Evolutionary conservation across 352 stramenopile species (phyloP).

Genomic region (Albugo laibachii): DNA sequence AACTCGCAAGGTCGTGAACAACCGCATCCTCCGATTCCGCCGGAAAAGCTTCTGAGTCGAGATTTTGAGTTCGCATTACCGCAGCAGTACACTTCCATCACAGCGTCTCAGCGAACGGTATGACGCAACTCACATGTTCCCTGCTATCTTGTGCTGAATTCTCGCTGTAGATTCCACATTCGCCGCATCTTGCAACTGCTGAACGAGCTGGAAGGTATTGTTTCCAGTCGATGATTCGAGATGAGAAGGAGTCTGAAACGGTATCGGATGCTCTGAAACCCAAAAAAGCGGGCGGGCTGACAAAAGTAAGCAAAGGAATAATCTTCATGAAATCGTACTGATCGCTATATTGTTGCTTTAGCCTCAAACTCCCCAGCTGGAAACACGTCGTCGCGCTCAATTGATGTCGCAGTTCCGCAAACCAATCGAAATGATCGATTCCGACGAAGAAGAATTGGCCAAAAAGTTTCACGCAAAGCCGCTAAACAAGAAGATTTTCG

Average conservation of each 20-base stretch:
- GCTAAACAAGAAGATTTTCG: slow-evolving; percentile 32
- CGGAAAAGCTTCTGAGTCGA: slow-evolving; percentile 12
- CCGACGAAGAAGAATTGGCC: slow-evolving; percentile 46
- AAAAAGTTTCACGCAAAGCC: slow-evolving; percentile 61
- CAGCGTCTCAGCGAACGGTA: neutral
- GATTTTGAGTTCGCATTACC: slow-evolving; percentile 9
- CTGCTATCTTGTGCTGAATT: neutral
- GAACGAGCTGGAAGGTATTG: slow-evolving; percentile 7
- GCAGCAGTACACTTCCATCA: neutral
- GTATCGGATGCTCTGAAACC: neutral
- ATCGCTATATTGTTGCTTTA: slow-evolving; percentile 5
- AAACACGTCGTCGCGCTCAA: slow-evolving; percentile 35
- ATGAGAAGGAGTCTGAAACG: too few relatives aligned
- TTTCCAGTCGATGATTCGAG: too few relatives aligned
- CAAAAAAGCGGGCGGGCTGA: neutral
- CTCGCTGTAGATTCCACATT: slow-evolving; percentile 10
- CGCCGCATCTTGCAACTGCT: slow-evolving; percentile 11
- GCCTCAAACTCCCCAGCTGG: slow-evolving; percentile 39
- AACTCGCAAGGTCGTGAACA: neutral
- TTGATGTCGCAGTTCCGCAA: slow-evolving; percentile 24
- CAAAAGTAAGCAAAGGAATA: neutral
- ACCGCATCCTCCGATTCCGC: slow-evolving; percentile 5
- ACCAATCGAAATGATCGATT: slow-evolving; percentile 31
- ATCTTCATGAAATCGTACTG: neutral
- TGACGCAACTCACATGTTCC: neutral